Evolutionary conservation across 2,329 filamentous ascomycete species (phyloP).

Genomic region (Fusarium transvaalense): DNA sequence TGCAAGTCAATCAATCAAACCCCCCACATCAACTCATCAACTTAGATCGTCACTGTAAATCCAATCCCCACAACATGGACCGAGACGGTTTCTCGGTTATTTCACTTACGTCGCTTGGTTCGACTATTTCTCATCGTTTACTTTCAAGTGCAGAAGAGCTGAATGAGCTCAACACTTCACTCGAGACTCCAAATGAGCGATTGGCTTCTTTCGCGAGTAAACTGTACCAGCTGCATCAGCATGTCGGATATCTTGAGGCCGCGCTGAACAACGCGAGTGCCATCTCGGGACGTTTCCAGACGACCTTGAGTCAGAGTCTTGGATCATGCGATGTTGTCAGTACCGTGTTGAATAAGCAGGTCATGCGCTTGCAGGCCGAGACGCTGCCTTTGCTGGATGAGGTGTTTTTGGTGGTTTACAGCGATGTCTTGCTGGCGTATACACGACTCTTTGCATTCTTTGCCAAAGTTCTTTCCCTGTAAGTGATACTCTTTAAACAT

Average conservation of each 20-base stretch:
- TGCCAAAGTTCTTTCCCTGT: conserved; percentile 44
- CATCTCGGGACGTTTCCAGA: conserved; percentile 51
- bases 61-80: conserved; percentile 47
- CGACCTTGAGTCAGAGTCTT: conserved; percentile 46
- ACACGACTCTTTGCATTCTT: conserved; percentile 46
- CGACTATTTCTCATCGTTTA: conserved; percentile 50
- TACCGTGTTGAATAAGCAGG: conserved; percentile 52
- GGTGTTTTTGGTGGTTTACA: conserved; percentile 46
- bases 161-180: conserved; percentile 42
- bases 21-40: neutral
- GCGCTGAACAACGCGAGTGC: conserved; percentile 42
- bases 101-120: conserved; percentile 51
- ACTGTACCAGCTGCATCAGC: conserved; percentile 47
- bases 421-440: conserved; percentile 44
- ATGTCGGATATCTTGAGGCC: conserved; percentile 45
- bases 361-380: conserved; percentile 49
- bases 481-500: conserved; percentile 2
- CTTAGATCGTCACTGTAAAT: neutral
- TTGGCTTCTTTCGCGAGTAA: conserved; percentile 43
- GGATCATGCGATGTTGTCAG: conserved; percentile 48
- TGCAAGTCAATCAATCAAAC: neutral
- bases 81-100: conserved; percentile 53
- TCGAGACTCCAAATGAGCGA: conserved; percentile 30
- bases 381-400: conserved; percentile 44
- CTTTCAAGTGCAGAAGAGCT: conserved; percentile 50